phyloP scores from a whole-genome alignment of 257 asterid genomes.

The Capsicum baccatum region DNA sequence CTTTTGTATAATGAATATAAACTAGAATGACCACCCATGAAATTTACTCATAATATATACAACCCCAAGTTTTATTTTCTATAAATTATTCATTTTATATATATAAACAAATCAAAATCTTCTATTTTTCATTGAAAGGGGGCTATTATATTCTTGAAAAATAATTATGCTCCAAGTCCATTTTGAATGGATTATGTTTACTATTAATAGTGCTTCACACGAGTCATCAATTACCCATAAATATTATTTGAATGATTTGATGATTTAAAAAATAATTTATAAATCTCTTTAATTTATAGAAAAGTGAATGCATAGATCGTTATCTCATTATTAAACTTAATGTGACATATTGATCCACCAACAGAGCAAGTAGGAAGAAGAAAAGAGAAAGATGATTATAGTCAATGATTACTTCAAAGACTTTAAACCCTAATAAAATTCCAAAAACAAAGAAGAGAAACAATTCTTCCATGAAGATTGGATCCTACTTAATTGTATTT shows the following conservation, averaged over 20 bases:
- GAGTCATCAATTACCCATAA: background rate
- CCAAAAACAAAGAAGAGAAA: background rate
- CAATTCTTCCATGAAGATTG: background rate
- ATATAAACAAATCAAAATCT: background rate
- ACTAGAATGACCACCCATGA: no score
- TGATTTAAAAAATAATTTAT: background rate
- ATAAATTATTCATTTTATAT: no score
- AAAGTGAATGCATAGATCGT: conserved; percentile 10
- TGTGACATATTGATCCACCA: conserved; percentile 8
- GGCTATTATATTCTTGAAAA: background rate
- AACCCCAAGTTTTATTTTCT: no score
- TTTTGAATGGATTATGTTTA: background rate
- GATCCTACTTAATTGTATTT: background rate
- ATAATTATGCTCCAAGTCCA: conserved; percentile 9
- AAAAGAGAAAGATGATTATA: background rate
- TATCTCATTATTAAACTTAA: conserved; percentile 12
- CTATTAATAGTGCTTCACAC: background rate
- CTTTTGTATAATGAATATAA: no score
- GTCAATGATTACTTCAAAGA: background rate
- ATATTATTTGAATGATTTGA: background rate
- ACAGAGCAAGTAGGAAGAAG: conserved; percentile 1
- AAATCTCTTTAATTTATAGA: background rate
- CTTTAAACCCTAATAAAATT: background rate
- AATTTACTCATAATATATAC: no score
- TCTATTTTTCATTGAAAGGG: background rate